Evolutionary conservation across 148 eudicot species (phyloP).

Genomic region (Dianthus caryophyllus): DNA sequence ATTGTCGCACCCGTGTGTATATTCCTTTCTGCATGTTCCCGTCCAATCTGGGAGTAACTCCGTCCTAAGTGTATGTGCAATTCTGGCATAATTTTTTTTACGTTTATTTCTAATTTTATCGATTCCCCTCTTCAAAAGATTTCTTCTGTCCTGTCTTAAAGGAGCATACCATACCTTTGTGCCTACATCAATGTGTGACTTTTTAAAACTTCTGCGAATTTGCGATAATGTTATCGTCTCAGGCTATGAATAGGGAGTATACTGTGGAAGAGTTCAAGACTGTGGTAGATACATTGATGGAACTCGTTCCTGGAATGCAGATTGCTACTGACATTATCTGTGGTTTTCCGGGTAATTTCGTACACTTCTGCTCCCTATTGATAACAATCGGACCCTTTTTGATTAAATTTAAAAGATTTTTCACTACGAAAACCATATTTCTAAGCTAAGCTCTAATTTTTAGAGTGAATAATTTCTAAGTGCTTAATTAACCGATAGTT

Average conservation of each 20-base stretch:
- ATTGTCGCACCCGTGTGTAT: conserved; percentile 84
- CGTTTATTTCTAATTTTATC: background rate
- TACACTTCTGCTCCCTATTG: background rate
- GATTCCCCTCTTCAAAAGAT: background rate
- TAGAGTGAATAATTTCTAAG: too few species aligned
- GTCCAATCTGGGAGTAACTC: conserved; percentile 95
- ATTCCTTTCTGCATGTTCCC: conserved; percentile 95
- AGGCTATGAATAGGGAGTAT: conserved; percentile 97
- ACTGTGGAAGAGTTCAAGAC: conserved; percentile 77
- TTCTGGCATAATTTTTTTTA: background rate
- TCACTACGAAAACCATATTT: too few species aligned
- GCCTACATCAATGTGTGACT: background rate
- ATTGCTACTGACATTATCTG: conserved; percentile 98
- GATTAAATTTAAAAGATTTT: too few species aligned
- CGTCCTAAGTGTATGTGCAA: conserved; percentile 59
- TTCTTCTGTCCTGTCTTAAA: background rate
- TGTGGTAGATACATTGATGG: conserved; percentile 81
- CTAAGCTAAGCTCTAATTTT: too few species aligned
- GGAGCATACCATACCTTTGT: background rate
- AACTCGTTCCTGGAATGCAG: conserved; percentile 96
- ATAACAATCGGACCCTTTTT: too few species aligned
- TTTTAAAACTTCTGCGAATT: background rate
- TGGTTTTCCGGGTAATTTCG: conserved; percentile 86
- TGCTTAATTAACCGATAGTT: too few species aligned
- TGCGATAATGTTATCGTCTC: conserved; percentile 19